Conservation (phyloP, 352 stramenopile genomes). For the Globisporangium viniferum region DNA sequence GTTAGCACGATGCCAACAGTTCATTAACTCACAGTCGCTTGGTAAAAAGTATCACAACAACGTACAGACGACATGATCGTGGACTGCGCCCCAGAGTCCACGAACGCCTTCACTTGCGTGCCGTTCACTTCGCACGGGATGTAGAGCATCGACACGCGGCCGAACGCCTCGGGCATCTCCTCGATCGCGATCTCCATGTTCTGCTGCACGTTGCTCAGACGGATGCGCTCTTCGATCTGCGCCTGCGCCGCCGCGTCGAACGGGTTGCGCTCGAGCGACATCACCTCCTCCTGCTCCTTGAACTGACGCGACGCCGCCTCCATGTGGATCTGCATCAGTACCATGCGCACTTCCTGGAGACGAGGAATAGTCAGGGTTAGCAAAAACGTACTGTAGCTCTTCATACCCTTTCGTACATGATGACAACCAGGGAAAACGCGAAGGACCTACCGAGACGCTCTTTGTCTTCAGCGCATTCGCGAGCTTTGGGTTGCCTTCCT, state of each 20-base stretch:
- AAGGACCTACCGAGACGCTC: conserved; percentile 44
- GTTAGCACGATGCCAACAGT: not conserved
- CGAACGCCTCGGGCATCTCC: conserved; percentile 87
- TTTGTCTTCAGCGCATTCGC: conserved; percentile 62
- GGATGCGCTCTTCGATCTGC: conserved; percentile 84
- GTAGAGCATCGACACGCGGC: conserved; percentile 87
- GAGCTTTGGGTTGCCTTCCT: conserved; percentile 61
- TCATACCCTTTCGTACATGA: not conserved
- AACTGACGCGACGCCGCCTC: conserved; percentile 69
- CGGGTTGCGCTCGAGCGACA: conserved; percentile 65
- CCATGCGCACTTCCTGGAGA: conserved; percentile 75
- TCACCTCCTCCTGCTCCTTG: conserved; percentile 77
- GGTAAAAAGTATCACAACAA: not conserved
- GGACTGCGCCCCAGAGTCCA: conserved; percentile 88
- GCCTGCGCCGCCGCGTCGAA: conserved; percentile 74
- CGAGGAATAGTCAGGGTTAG: not conserved
- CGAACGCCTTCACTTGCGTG: conserved; percentile 85
- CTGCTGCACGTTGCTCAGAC: conserved; percentile 80
- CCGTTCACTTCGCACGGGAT: conserved; percentile 84
- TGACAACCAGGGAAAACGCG: conserved; percentile 8
- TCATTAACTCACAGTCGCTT: not conserved
- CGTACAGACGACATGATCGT: conserved; percentile 91
- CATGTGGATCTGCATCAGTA: conserved; percentile 85
- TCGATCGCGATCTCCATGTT: conserved; percentile 90
- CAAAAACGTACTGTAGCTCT: not conserved